Evolutionary conservation across 345 rosid species (phyloP).

Genomic region (Dovyalis caffra): DNA sequence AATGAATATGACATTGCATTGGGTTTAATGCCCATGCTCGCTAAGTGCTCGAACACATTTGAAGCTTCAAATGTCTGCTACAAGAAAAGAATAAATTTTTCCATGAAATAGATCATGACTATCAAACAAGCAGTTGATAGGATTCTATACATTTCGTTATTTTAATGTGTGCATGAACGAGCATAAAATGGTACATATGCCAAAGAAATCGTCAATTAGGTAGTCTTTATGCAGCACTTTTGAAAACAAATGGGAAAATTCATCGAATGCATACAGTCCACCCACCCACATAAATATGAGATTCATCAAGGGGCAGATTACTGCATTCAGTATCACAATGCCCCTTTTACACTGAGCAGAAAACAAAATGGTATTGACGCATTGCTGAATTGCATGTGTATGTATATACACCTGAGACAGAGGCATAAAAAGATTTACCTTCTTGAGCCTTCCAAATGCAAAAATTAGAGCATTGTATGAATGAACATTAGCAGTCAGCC

Average conservation of each 20-base stretch:
- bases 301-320: no score
- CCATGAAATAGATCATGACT: neutral
- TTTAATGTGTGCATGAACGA: no score
- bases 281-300: no score
- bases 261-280: no score
- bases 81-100: conserved; percentile 15
- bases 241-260: no score
- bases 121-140: conserved; percentile 8
- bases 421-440: conserved; percentile 43
- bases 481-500: conserved; percentile 74
- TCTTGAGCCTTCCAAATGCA: conserved; percentile 89
- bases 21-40: conserved; percentile 77
- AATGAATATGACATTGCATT: conserved; percentile 70
- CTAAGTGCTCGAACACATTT: conserved; percentile 76
- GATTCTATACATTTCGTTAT: no score
- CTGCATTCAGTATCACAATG: no score
- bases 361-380: neutral
- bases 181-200: no score
- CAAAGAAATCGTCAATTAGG: no score
- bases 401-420: conserved; percentile 6
- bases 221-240: no score
- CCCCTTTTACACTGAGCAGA: neutral
- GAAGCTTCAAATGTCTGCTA: conserved; percentile 84
- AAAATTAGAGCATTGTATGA: conserved; percentile 75
- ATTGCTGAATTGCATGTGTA: neutral